phyloP scores from a whole-genome alignment of 2,329 filamentous ascomycete genomes.

The Hysterium pulicare region DNA sequence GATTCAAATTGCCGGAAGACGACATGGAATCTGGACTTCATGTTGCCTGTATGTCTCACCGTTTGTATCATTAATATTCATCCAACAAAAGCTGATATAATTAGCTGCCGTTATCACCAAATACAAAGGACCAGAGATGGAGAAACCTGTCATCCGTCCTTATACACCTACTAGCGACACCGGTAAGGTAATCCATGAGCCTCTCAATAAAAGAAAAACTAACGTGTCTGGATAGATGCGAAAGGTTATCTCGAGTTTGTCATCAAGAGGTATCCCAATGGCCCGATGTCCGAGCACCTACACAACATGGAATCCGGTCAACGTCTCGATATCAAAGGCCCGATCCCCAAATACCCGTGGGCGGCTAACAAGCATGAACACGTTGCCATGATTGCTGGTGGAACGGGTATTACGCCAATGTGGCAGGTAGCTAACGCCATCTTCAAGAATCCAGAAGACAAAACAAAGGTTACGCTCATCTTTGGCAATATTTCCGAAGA shows the following conservation, averaged over 20 bases:
- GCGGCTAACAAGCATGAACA: constrained; percentile 73
- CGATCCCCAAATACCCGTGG: constrained; percentile 92
- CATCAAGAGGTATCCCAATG: constrained; percentile 86
- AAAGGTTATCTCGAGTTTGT: constrained; percentile 83
- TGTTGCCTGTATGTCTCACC: constrained; percentile 62
- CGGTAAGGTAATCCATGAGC: constrained; percentile 47
- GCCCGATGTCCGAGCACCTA: constrained; percentile 87
- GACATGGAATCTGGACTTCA: constrained; percentile 80
- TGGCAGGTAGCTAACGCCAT: constrained; percentile 89
- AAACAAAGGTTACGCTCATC: constrained; percentile 94
- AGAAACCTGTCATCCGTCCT: constrained; percentile 84
- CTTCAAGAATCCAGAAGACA: constrained; percentile 93
- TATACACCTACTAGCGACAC: constrained; percentile 93
- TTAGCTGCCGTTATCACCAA: constrained; percentile 79
- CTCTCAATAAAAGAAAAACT: not conserved
- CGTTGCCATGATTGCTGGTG: constrained; percentile 79
- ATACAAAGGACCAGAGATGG: constrained; percentile 76
- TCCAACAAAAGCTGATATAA: not conserved
- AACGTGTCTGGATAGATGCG: constrained; percentile 51
- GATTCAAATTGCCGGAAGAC: constrained; percentile 80
- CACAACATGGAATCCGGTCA: constrained; percentile 81
- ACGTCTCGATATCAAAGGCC: constrained; percentile 87
- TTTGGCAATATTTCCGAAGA: constrained; percentile 88
- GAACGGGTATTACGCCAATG: constrained; percentile 97
- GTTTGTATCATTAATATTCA: not conserved